These are phyloP conservation scores for Auriscalpium vulgare DNA, from an alignment of 768 basidiomycete species.

Conservation along the genomic window DNA sequence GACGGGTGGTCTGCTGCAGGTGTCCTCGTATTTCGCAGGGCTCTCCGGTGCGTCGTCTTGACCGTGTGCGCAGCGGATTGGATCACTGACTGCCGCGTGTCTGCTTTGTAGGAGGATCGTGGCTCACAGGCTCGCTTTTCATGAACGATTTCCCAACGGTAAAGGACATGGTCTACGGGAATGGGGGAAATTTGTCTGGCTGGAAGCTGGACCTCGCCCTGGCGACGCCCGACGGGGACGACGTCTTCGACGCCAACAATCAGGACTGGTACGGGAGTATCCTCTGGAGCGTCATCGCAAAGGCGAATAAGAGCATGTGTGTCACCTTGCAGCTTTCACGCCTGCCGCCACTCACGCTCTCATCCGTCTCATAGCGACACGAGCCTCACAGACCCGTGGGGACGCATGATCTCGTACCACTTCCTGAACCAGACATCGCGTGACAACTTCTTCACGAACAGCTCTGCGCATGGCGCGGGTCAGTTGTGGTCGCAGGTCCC, in stretches of 20 bases:
- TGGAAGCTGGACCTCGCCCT: conserved; percentile 54
- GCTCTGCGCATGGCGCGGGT: conserved; percentile 57
- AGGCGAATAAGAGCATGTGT: conserved; percentile 46
- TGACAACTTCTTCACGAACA: conserved; percentile 51
- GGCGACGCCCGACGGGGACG: conserved; percentile 42
- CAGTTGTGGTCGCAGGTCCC: conserved; percentile 58
- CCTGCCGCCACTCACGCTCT: background rate
- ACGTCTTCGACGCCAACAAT: conserved; percentile 37
- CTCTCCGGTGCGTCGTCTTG: conserved; percentile 42
- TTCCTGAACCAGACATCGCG: conserved; percentile 60
- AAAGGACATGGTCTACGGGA: conserved; percentile 52
- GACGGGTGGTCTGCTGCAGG: conserved; percentile 63
- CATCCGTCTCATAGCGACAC: conserved; percentile 37
- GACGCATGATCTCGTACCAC: conserved; percentile 62
- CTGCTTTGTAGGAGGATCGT: conserved; percentile 47
- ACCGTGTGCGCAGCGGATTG: background rate
- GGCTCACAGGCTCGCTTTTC: conserved; percentile 55
- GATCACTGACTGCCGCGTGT: background rate
- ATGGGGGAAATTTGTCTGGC: conserved; percentile 36
- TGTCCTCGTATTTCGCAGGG: conserved; percentile 58
- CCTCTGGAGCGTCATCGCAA: conserved; percentile 49
- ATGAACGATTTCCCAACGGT: conserved; percentile 58
- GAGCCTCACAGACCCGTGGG: conserved; percentile 58
- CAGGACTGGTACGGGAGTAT: conserved; percentile 48
- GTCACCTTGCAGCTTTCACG: conserved; percentile 16